Evolutionary conservation across 164 flowering plant genomes (phyloP).

Genomic region (Magnolia kwangsiensis): DNA sequence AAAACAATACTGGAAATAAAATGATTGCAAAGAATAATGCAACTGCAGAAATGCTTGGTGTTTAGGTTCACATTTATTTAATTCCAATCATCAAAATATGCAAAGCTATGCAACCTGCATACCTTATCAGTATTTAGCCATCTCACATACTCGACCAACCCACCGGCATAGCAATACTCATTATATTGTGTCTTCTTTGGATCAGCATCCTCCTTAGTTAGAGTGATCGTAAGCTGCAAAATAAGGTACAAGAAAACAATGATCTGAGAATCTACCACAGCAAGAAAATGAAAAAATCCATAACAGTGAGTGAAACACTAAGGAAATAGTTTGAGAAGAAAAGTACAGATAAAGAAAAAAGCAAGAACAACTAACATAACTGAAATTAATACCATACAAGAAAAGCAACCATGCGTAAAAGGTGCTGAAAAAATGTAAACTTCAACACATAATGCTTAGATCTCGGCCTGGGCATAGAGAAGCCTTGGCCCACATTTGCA

Average conservation of each 20-base stretch:
- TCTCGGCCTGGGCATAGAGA: no score
- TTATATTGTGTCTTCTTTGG: slow-evolving; percentile 54
- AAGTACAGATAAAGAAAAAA: neutral
- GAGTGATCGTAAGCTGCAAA: slow-evolving; percentile 61
- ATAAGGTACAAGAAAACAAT: neutral
- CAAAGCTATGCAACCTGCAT: slow-evolving; percentile 5
- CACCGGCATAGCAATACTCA: slow-evolving; percentile 89
- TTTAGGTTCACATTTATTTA: neutral
- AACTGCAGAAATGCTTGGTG: neutral
- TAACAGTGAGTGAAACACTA: neutral
- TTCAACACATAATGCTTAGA: no score
- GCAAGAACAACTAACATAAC: neutral
- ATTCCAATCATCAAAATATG: slow-evolving; percentile 1
- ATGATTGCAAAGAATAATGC: neutral
- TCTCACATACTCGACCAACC: slow-evolving; percentile 81
- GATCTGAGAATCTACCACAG: neutral
- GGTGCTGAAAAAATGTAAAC: no score
- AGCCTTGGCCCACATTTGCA: no score
- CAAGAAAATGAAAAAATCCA: neutral
- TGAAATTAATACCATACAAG: no score
- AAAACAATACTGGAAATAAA: neutral
- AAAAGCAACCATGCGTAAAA: no score
- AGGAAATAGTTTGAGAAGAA: neutral
- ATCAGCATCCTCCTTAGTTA: slow-evolving; percentile 62
- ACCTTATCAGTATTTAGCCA: slow-evolving; percentile 96